These are phyloP conservation scores for Rehmannia glutinosa DNA, from an alignment of 257 asterid species.

Conservation along the genomic window DNA sequence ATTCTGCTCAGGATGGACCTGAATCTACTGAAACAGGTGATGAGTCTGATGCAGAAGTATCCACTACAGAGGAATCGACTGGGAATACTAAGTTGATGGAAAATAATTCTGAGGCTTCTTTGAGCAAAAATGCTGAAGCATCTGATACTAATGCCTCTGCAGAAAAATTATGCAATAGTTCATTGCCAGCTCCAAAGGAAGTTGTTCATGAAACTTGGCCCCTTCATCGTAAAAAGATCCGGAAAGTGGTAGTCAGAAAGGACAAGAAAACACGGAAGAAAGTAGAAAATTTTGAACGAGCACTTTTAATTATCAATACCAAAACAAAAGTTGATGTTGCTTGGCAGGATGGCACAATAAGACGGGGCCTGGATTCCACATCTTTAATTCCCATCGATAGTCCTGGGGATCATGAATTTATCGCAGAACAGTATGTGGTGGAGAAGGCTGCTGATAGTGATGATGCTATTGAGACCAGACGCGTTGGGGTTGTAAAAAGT, in stretches of 20 bases:
- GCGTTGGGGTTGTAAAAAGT: constrained; percentile 84
- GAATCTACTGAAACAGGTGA: constrained; percentile 62
- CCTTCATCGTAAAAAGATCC: constrained; percentile 78
- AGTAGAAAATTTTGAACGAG: constrained; percentile 83
- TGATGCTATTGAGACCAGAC: constrained; percentile 56
- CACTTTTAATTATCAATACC: constrained; percentile 67
- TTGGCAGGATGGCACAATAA: constrained; percentile 93
- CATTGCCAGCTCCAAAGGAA: constrained; percentile 48
- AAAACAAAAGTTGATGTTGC: constrained; percentile 73
- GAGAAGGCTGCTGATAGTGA: constrained; percentile 87
- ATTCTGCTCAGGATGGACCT: constrained; percentile 49
- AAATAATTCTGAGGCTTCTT: constrained; percentile 36
- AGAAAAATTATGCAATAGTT: constrained; percentile 42
- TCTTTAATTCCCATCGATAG: constrained; percentile 82
- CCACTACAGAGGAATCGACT: constrained; percentile 38
- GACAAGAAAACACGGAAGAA: constrained; percentile 81
- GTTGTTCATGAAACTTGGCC: constrained; percentile 63
- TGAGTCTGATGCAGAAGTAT: constrained; percentile 63
- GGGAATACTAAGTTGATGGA: constrained; percentile 34
- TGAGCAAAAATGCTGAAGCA: constrained; percentile 28
- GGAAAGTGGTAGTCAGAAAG: constrained; percentile 74
- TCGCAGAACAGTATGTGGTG: constrained; percentile 95
- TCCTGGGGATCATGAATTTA: constrained; percentile 99
- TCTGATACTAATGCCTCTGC: constrained; percentile 31
- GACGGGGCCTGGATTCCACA: constrained; percentile 54